A percentile compares a stretch with the other conserved stretches of the same genome.
Evolutionary conservation across 2,329 filamentous ascomycete genomes (phyloP).

Genomic region (Epichloe gansuensis): DNA sequence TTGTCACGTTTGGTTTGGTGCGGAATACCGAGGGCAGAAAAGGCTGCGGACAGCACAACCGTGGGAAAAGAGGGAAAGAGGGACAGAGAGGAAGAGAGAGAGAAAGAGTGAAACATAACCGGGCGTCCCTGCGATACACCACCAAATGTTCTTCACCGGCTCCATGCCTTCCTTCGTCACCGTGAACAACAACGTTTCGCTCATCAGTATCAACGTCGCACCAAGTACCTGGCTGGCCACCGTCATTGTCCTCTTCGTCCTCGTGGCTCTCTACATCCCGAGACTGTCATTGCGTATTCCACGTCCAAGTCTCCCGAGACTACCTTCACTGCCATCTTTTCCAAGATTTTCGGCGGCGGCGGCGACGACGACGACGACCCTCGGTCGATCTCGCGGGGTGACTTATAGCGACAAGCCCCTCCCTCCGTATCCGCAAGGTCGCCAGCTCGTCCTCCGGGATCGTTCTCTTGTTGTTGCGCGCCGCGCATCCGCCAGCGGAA

Average conservation of each 20-base stretch:
- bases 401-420: conserved; percentile 16
- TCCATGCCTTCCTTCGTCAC: conserved; percentile 47
- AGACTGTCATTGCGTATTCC: conserved; percentile 22
- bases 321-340: conserved; percentile 8
- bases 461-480: conserved; percentile 18
- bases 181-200: conserved; percentile 48
- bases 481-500: background rate
- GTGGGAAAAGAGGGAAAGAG: background rate
- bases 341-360: conserved; percentile 1
- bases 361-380: conserved; percentile 2
- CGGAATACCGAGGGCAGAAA: no score
- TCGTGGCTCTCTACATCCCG: conserved; percentile 36
- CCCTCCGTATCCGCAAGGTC: conserved; percentile 13
- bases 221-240: conserved; percentile 44
- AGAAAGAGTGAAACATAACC: background rate
- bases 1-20: no score
- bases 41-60: background rate
- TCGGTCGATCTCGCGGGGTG: background rate
- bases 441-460: conserved; percentile 20
- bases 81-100: no score
- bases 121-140: background rate
- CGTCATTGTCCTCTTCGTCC: conserved; percentile 35
- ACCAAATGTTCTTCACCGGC: conserved; percentile 10
- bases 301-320: conserved; percentile 21
- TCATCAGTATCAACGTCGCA: conserved; percentile 45